Conservation (phyloP, 441 rosid species). For the Croton laevigatus region DNA sequence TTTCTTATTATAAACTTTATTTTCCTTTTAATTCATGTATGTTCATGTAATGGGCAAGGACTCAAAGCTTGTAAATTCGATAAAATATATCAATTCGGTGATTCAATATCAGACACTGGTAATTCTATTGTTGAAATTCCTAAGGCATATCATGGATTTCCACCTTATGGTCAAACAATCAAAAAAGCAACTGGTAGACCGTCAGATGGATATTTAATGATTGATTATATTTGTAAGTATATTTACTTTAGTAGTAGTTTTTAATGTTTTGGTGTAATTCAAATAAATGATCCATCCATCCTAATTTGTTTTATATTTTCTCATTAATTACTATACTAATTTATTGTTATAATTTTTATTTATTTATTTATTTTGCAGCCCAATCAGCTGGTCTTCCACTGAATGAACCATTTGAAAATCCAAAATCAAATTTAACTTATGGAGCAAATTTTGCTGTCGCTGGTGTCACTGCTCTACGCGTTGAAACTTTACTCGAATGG, state of each 20-base stretch:
- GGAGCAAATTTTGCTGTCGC: slow-evolving; percentile 20
- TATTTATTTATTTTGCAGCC: slow-evolving; percentile 9
- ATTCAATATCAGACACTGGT: slow-evolving; percentile 26
- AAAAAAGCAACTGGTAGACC: slow-evolving; percentile 29
- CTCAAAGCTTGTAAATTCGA: slow-evolving; percentile 20
- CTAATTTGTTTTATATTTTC: no score
- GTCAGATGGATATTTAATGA: slow-evolving; percentile 30
- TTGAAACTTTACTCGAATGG: neutral
- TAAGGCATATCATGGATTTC: slow-evolving; percentile 1
- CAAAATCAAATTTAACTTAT: neutral
- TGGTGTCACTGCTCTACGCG: slow-evolving; percentile 6
- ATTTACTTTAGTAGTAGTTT: no score
- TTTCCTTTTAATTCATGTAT: no score
- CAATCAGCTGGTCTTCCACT: slow-evolving; percentile 20
- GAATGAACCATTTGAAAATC: neutral
- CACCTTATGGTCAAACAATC: slow-evolving; percentile 27
- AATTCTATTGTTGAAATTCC: slow-evolving; percentile 17
- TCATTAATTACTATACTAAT: no score
- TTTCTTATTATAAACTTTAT: no score
- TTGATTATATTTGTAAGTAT: slow-evolving; percentile 27
- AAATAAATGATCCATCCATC: no score
- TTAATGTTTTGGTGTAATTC: no score
- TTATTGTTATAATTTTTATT: no score
- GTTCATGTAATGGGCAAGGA: no score
- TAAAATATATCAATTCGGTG: slow-evolving; percentile 33